Base-by-base conservation (phyloP, 106 monocot genomes). In the Acorus calamus region DNA sequence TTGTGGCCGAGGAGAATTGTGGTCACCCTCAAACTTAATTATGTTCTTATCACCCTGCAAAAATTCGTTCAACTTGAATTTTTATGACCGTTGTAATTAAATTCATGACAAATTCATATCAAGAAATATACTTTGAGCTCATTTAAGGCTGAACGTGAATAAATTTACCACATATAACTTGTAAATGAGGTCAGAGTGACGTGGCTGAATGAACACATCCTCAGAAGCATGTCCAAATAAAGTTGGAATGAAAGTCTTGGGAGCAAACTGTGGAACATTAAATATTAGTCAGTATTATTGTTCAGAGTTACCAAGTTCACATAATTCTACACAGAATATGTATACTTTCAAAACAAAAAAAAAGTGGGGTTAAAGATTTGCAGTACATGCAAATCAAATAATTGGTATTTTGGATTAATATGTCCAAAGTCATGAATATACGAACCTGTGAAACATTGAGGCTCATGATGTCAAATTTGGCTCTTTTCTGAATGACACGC, bases 381-480 rank as follows among this genome's bases (percentile, higher is more conserved):
- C 28, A 28, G 28, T 28, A 28, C 28, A 28, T 28, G 1, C 28
- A 28, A 28, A 28, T 28, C 28, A 28, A 28, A 28, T 28, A 28
- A 28, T 28, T 28, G 28, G 28, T 28, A 28, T 28, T 28, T 28
- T 28, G 28, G 28, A 28, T 28, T 28, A 28, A 28, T 28, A 28
- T 28, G 28, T 28, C 28, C 28, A 28, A 28, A 28, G 8, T 48
- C 2, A 14, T 53, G 47, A 50, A 57, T 54, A 62, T 61, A 48
- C 55, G 70, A 64, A 96, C 94, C 94, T 96, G 86, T 68, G 87
- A 51, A 72, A 71, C 76, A 72, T 96, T 80, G 52, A 96, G 87
- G 67, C 80, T 76, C 94, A 84, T 90, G 28, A 96, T 96, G 67
- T 96, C 94, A 83, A 96, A 96, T 67, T 96, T 96, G 46, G 90